phyloP scores from a whole-genome alignment of 164 flowering plant genomes.

The Cinnamomum micranthum region DNA sequence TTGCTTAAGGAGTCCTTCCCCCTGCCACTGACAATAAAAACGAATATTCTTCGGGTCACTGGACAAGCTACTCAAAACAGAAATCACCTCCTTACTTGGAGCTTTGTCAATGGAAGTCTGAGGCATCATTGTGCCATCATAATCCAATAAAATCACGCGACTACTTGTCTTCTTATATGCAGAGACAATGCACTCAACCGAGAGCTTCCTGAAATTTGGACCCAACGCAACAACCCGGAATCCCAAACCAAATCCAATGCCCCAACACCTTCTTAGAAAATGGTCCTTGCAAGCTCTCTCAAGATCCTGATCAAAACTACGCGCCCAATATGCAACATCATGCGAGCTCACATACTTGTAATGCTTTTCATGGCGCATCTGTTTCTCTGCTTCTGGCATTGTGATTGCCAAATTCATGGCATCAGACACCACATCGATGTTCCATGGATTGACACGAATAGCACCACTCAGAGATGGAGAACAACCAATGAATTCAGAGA shows the following conservation, averaged over 20 bases:
- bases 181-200: constrained; percentile 14
- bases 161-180: constrained; percentile 15
- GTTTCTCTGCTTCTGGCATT: constrained; percentile 12
- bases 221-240: constrained; percentile 16
- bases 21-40: constrained; percentile 20
- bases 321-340: constrained; percentile 17
- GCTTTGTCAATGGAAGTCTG: constrained; percentile 15
- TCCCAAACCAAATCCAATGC: constrained; percentile 20
- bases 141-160: constrained; percentile 15
- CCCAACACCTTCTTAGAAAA: constrained; percentile 16
- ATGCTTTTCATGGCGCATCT: constrained; percentile 21
- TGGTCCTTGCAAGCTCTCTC: constrained; percentile 20
- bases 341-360: constrained; percentile 20
- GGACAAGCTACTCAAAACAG: constrained; percentile 13
- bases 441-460: constrained; percentile 19
- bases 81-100: constrained; percentile 15
- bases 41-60: constrained; percentile 17
- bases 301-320: constrained; percentile 15
- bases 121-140: constrained; percentile 20
- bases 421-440: constrained; percentile 17
- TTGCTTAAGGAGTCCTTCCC: constrained; percentile 14
- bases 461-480: constrained; percentile 23
- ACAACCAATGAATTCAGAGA: constrained; percentile 21
- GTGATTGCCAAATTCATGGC: constrained; percentile 18
- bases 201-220: constrained; percentile 18